Percentiles rank a stretch among this genome's conserved stretches.
phyloP scores from a whole-genome alignment of 2,329 filamentous ascomycete species.

The Nemania bipapillata region DNA sequence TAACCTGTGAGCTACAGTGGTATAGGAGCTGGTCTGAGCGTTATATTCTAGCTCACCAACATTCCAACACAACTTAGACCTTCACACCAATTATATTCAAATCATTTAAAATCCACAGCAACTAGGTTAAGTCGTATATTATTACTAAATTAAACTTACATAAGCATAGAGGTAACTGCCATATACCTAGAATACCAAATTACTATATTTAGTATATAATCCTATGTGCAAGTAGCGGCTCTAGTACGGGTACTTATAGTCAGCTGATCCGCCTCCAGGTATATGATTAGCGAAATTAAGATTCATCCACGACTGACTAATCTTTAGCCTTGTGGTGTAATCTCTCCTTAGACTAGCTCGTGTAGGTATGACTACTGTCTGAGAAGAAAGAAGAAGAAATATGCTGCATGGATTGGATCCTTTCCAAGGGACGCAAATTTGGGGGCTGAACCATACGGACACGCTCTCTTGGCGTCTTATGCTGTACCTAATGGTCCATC shows the following conservation, averaged over 20 bases:
- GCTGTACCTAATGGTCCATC: background rate
- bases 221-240: background rate
- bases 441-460: slow-evolving; percentile 16
- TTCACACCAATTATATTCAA: too few relatives aligned
- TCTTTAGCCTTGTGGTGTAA: slow-evolving; percentile 22
- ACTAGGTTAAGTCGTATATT: too few relatives aligned
- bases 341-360: slow-evolving; percentile 8
- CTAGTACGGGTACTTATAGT: background rate
- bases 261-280: slow-evolving; percentile 16
- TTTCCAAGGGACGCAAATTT: background rate
- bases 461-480: background rate
- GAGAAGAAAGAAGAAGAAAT: slow-evolving; percentile 1
- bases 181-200: slow-evolving; percentile 19
- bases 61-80: too few relatives aligned
- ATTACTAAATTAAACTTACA: too few relatives aligned
- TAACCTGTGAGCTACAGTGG: too few relatives aligned
- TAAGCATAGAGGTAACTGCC: slow-evolving; percentile 2
- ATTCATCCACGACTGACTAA: slow-evolving; percentile 8
- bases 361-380: background rate
- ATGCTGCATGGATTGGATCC: slow-evolving; percentile 21
- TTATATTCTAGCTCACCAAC: too few relatives aligned
- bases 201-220: slow-evolving; percentile 6
- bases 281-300: slow-evolving; percentile 26
- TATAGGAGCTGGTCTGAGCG: too few relatives aligned
- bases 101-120: too few relatives aligned